Base-by-base conservation (phyloP, 2,329 filamentous ascomycete species). In the Claviceps citrina region DNA sequence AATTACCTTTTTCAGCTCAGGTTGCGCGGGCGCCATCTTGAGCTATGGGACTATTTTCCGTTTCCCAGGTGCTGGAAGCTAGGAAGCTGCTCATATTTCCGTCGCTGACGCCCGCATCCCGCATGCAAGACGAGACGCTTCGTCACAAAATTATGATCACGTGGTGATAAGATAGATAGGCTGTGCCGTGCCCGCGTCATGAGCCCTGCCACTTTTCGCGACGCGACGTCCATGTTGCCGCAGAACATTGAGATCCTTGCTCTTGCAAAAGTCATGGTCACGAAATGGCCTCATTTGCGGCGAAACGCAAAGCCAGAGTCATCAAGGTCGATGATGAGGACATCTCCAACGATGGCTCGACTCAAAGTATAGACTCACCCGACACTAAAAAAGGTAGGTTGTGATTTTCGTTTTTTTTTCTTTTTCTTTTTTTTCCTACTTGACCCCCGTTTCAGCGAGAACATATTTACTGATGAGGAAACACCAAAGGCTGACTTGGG, bases 11-110 rank as follows among this genome's bases (percentile, higher is more conserved):
- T 96, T 98, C 47, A 98, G 76, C 70, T 98, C 93, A 54, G 91
- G 91, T 67, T 96, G 91, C 61, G 91, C 87, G 78, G 93, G 89
- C 67, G 91, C 85, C 91, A 98, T 98, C 50, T 70, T 82, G 67
- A 61, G 51, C 50, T 51, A 44, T 55, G 7, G 12, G 13, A 34
- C 31, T 22, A n/a, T 43, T n/a, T 27, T 27, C 7, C n/a, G 28
- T 31, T 34, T 16, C 18, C 16, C 28, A 39, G n/a, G 20, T 39
- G 20, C 37, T 32, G 33, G 25, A 31, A 44, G 43, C 44, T 42
- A n/a, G n/a, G n/a, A n/a, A n/a, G n/a, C n/a, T 56, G 36, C 47
- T 51, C 35, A 36, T 15, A 16, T 15, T 27, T 27, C 40, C 36
- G 42, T 51, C 49, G 54, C 51, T 53, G 51, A 49, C 53, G 51